A percentile compares a stretch with the other conserved stretches of the same genome.
Conservation (phyloP, 805 yeast genomes). For the Zygoascus bituminiphila region DNA sequence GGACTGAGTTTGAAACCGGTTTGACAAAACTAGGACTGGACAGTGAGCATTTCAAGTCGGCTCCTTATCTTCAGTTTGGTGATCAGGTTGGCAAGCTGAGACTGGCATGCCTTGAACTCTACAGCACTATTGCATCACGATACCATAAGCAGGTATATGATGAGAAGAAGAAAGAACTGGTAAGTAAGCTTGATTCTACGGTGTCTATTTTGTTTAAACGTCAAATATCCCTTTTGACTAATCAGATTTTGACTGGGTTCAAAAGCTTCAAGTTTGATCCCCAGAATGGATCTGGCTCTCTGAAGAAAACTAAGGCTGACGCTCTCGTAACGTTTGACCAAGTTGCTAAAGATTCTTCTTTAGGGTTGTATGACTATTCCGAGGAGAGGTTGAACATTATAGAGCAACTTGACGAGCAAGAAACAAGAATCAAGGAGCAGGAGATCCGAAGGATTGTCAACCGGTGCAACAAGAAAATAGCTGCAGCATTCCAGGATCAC, state of each 20-base stretch:
- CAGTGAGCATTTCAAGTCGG: conserved; percentile 6
- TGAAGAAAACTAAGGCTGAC: background rate
- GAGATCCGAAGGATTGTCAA: conserved; percentile 38
- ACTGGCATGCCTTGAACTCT: conserved; percentile 40
- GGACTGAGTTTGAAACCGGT: conserved; percentile 35
- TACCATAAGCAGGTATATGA: conserved; percentile 60
- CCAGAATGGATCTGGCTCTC: background rate
- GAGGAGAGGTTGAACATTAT: conserved; percentile 23
- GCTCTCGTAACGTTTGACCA: background rate
- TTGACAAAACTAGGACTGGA: conserved; percentile 27
- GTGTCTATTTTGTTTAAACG: conserved; percentile 38
- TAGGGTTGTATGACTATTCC: conserved; percentile 25
- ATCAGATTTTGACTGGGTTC: background rate
- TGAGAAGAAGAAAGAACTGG: conserved; percentile 48
- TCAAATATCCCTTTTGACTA: conserved; percentile 25
- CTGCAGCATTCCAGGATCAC: conserved; percentile 31
- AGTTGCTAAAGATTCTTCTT: conserved; percentile 29
- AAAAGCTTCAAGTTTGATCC: conserved; percentile 2
- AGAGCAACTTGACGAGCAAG: conserved; percentile 30
- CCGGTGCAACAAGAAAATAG: conserved; percentile 20
- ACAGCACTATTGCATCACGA: conserved; percentile 67
- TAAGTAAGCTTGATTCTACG: conserved; percentile 37
- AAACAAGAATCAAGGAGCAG: conserved; percentile 26
- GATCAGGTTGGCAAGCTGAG: conserved; percentile 37
- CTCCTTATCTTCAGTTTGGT: conserved; percentile 32